phyloP scores from a whole-genome alignment of 768 basidiomycete species.

The Collybia nuda region DNA sequence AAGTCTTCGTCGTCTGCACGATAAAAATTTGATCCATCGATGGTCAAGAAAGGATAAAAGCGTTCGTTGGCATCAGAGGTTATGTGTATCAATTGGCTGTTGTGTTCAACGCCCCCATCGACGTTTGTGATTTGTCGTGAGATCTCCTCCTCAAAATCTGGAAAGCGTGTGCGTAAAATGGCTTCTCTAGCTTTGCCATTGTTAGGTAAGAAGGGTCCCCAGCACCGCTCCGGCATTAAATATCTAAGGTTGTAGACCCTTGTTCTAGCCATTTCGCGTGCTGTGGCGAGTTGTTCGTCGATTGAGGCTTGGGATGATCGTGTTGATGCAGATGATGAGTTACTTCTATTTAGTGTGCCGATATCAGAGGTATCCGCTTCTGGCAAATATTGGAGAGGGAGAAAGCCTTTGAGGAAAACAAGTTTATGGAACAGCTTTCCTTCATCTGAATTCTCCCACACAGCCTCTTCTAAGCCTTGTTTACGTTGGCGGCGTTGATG shows the following conservation, averaged over 20 bases:
- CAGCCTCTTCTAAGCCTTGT: slow-evolving; percentile 16
- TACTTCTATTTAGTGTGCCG: neutral
- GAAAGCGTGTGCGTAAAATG: slow-evolving; percentile 4
- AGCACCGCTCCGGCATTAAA: slow-evolving; percentile 26
- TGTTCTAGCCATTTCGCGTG: slow-evolving; percentile 30
- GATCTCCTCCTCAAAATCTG: slow-evolving; percentile 12
- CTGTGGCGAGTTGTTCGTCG: slow-evolving; percentile 12
- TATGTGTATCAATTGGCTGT: neutral
- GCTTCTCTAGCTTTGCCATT: neutral
- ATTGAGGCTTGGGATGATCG: too few species aligned
- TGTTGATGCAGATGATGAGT: too few species aligned
- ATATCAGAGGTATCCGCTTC: neutral
- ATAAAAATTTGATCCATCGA: neutral
- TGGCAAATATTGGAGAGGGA: slow-evolving; percentile 10
- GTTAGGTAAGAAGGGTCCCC: slow-evolving; percentile 34
- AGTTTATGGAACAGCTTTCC: slow-evolving; percentile 40
- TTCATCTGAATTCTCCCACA: slow-evolving; percentile 25
- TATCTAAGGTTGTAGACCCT: slow-evolving; percentile 36
- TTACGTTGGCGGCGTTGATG: slow-evolving; percentile 5
- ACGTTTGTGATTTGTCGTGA: slow-evolving; percentile 11
- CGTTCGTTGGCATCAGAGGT: neutral
- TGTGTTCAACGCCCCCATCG: slow-evolving; percentile 1
- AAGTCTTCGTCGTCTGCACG: slow-evolving; percentile 12
- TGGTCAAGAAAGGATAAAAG: neutral
- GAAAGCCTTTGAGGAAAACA: slow-evolving; percentile 44